Base-by-base conservation (phyloP, 768 basidiomycete species). In the Kwoniella newhampshirensis region DNA sequence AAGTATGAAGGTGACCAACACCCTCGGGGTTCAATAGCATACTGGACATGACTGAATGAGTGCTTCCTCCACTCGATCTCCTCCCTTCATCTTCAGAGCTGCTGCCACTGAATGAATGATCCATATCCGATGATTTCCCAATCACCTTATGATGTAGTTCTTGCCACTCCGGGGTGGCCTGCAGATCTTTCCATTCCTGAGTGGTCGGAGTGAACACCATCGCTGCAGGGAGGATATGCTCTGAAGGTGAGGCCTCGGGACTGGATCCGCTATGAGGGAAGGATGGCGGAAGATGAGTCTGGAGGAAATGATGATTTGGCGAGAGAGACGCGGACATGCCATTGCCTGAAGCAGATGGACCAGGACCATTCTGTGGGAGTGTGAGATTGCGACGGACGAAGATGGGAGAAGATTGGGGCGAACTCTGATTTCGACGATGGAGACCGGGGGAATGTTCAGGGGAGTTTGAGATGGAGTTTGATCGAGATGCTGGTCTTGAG, bases 151-250 rank as follows among this genome's bases (percentile, higher is more conserved):
- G 40, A 39, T 58, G 56, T 18, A 58, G 32, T 28, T 58, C 56
- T 35, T 51, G 40, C 56, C 56, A 58, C 21, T 58, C 56, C 15
- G 56, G 49, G n/a, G 56, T 50, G 11, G 51, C 52, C 51, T 64
- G 64, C 27, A 76, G 40, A 37, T 73, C 75, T 25, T 64, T 64
- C 75, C 75, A 76, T 50, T 76, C 75, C 47, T 74, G 69, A 3
- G 75, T 76, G 4, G 75, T 76, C 7, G 75, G 75, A 5, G 75
- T 76, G 17, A 76, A 61, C 17, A 76, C 70, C 28, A 76, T 71
- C 53, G 70, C 64, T 21, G 61, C 9, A 40, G 51, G 44, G 53
- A 59, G 32, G 54, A 51, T 36, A 43, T 62, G 44, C 39, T 60
- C 39, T 15, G n/a, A 26, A 13, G 59, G 47, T 8, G 39, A 36